Evolutionary conservation across 2,329 filamentous ascomycete genomes (phyloP), one percentile per base, ranked within the genome.

Genomic region (Neopestalotiopsis clavispora): DNA sequence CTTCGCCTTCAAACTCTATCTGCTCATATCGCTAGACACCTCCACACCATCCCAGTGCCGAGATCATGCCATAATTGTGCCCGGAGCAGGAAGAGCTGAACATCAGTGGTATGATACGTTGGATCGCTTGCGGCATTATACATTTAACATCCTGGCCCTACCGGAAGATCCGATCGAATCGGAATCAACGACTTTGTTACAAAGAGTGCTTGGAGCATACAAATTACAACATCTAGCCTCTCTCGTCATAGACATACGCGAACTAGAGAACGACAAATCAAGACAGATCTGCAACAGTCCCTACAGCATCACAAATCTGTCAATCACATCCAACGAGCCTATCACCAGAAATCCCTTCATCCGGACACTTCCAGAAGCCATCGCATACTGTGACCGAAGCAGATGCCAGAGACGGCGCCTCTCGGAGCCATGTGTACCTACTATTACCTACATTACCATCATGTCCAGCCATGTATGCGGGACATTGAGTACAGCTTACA

Each of bases 371-470:
- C 57, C 7, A 34, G 23, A 34, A 60, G 57, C 57, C 10, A 14
- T 52, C 45, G 20, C 10, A 6, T 38, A 10, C 23, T 28, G n/a
- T 17, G 45, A n/a, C n/a, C 6, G 9, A 34, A 14, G 32, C 32
- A 10, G 30, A 20, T 30, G 34, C 34, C 34, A 23, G 23, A 10
- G n/a, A 34, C 38, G 34, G 34, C 34, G 34, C 13, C 12, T 20
- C n/a, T 49, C 14, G 63, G 42, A 66, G 71, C 69, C 56, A 88
- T 88, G 86, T 87, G 85, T 72, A 82, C 79, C 69, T 84, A 83
- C 76, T 83, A 84, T 71, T 84, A 84, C 72, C 78, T 86, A 57
- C 85, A 87, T 73, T 82, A 86, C 74, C 85, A 88, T 73, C 86
- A 86, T 71, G 72, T 82, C 38, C 74, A 79, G 30, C 82, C 84